Evolutionary conservation across 305 asterid genomes (phyloP), one percentile per base, ranked within the genome.

Genomic region (Withania somnifera): DNA sequence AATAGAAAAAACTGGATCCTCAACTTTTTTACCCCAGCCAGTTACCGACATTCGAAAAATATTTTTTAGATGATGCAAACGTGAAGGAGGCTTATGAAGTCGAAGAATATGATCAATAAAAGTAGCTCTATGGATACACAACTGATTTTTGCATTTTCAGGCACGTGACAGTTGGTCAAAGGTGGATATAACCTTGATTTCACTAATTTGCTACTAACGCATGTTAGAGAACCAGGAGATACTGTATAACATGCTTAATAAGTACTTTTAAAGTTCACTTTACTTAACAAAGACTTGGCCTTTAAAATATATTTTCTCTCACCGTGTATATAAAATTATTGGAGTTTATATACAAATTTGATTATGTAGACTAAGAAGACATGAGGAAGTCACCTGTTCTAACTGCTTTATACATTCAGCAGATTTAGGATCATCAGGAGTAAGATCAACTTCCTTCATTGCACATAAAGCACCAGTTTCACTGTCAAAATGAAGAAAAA

Each of bases 381-480:
- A 34, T 63, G 77, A 64, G 83, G 28, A 76, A 81, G 75, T 77
- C 67, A 95, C 98, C 98, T 95, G 98, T 84, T 93, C 95, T 85
- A 95, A 85, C 87, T 95, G 98, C 91, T 87, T 87, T 57, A 95
- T 85, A 82, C 93, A 90, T 88, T 95, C 98, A 26, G 60, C 83
- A 61, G 88, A 84, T 86, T 89, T 93, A 22, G 98, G 89, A 85
- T 95, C 98, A 73, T 91, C 98, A 11, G 87, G 91, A 76, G 94
- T 78, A 67, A 92, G 76, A 82, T 93, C 94, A 68, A 95, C 98
- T 84, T 95, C 98, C 87, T 95, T 95, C 88, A 95, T 69, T 4
- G 98, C 98, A 66, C 98, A 93, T 6, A 91, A 86, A 38, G 98
- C 98, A 69, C 98, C 98, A 32, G 97, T 95, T 90, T 93, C 94